Conservation (phyloP, 1,139 yeast species). For the Maudiozyma humilis region DNA sequence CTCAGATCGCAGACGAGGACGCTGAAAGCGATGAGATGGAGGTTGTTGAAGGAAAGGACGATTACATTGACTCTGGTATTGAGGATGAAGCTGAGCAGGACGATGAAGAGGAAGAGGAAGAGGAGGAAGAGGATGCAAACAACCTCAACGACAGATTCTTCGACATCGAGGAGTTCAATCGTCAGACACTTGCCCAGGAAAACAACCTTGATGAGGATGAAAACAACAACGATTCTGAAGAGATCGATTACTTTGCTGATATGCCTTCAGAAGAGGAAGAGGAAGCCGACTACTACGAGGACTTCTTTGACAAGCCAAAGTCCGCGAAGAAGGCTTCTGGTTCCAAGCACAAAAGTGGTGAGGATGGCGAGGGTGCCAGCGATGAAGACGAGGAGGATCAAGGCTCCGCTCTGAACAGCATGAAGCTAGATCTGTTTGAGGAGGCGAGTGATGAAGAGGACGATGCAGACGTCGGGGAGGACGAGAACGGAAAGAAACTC, state of each 20-base stretch:
- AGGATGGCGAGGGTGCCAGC: constrained; percentile 35
- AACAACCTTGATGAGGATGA: constrained; percentile 37
- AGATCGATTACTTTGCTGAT: constrained; percentile 59
- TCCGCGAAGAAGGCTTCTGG: constrained; percentile 12
- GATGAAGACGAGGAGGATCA: constrained; percentile 36
- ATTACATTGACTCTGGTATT: constrained; percentile 14
- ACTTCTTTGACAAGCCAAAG: constrained; percentile 56
- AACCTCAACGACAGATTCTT: constrained; percentile 83
- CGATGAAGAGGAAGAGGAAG: constrained; percentile 14
- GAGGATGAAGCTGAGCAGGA: constrained; percentile 15
- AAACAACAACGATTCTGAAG: constrained; percentile 39
- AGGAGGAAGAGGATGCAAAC: constrained; percentile 30
- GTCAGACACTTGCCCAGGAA: constrained; percentile 70
- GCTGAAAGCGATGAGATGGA: constrained; percentile 15
- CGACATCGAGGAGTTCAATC: constrained; percentile 76
- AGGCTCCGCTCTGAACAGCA: constrained; percentile 45
- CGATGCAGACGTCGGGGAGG: constrained; percentile 15
- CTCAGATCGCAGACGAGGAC: constrained; percentile 10
- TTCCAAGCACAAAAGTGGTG: constrained; percentile 25
- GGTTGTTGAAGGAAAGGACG: constrained; percentile 18
- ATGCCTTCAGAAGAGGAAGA: constrained; percentile 54
- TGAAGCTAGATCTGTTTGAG: constrained; percentile 57
- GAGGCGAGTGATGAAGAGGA: constrained; percentile 16
- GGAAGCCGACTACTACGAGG: constrained; percentile 64
- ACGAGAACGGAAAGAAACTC: constrained; percentile 37